Evolutionary conservation across 805 yeast genomes (phyloP).

Genomic region (Candida adriatica): DNA sequence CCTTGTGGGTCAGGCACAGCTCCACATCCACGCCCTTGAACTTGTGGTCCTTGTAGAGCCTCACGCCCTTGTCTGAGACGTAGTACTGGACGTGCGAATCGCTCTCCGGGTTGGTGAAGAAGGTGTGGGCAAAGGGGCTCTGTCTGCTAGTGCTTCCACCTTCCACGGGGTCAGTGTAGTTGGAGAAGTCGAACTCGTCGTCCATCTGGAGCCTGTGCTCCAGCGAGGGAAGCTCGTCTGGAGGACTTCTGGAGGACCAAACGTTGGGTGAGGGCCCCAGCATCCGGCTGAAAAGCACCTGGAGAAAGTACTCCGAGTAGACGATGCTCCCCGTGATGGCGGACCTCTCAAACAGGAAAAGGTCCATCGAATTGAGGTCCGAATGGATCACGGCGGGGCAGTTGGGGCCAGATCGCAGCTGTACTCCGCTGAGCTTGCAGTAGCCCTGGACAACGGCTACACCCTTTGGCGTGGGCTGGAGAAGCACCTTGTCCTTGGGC

Average conservation of each 20-base stretch:
- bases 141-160: constrained; percentile 14
- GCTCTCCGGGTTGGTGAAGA: constrained; percentile 84
- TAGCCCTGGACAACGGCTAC: constrained; percentile 60
- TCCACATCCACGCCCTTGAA: constrained; percentile 27
- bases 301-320: constrained; percentile 57
- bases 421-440: constrained; percentile 49
- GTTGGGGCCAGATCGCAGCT: constrained; percentile 17
- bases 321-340: constrained; percentile 48
- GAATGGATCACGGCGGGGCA: constrained; percentile 45
- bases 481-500: constrained; percentile 34
- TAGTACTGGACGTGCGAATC: constrained; percentile 78
- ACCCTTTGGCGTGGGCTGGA: constrained; percentile 93
- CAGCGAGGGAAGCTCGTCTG: constrained; percentile 41
- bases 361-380: constrained; percentile 61
- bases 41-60: constrained; percentile 42
- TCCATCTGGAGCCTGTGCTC: constrained; percentile 27
- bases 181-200: constrained; percentile 30
- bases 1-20: constrained; percentile 66
- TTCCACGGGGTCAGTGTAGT: constrained; percentile 9
- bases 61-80: constrained; percentile 55
- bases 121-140: constrained; percentile 70
- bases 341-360: constrained; percentile 63
- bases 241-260: constrained; percentile 53
- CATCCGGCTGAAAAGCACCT: constrained; percentile 52
- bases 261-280: constrained; percentile 65